phyloP scores from a whole-genome alignment of 73 alveolate species.

The Paramecium sonneborni region DNA sequence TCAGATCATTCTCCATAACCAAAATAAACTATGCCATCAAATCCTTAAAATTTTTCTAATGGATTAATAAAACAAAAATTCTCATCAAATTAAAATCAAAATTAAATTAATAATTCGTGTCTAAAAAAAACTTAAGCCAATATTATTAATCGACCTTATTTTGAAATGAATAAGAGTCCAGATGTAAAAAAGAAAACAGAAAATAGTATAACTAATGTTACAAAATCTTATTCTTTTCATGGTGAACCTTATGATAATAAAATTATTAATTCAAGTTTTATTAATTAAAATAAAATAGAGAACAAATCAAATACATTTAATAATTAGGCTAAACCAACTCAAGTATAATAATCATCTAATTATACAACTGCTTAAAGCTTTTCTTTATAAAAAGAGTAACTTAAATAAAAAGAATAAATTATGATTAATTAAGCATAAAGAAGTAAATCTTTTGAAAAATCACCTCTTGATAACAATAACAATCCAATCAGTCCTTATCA shows the following conservation, averaged over 20 bases:
- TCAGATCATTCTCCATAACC: conserved; percentile 44
- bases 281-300: neutral
- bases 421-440: conserved; percentile 5
- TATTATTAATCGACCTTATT: neutral
- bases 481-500: conserved; percentile 23
- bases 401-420: neutral
- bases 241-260: neutral
- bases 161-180: neutral
- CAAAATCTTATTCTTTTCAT: conserved; percentile 40
- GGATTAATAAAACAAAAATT: neutral
- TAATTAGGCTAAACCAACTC: neutral
- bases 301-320: neutral
- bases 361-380: neutral
- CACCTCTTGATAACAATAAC: neutral
- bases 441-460: conserved; percentile 55
- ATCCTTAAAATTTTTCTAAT: neutral
- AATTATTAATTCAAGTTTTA: neutral
- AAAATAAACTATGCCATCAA: neutral
- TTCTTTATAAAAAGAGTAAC: neutral
- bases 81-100: neutral
- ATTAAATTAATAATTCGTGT: neutral
- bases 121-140: neutral
- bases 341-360: neutral
- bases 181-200: conserved; percentile 40
- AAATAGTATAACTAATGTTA: neutral